phyloP scores from a whole-genome alignment of 805 yeast genomes.

The Starmerella potacharoeniae region DNA sequence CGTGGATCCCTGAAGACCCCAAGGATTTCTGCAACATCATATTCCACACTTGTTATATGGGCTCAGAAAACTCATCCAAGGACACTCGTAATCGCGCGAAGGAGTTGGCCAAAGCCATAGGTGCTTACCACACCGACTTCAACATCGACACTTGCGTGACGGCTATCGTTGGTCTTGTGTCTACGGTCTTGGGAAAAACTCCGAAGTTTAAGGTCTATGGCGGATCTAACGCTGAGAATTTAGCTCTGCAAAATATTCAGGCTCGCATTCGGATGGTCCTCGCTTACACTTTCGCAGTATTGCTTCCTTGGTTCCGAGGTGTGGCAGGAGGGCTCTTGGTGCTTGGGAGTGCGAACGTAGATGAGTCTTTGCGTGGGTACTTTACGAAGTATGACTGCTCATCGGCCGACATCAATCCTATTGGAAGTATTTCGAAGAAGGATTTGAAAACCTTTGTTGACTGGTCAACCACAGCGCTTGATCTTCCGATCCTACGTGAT shows the following conservation, averaged over 20 bases:
- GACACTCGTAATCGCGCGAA: slow-evolving; percentile 82
- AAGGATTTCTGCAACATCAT: slow-evolving; percentile 63
- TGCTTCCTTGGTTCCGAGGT: slow-evolving; percentile 89
- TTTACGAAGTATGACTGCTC: slow-evolving; percentile 95
- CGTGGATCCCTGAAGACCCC: slow-evolving; percentile 63
- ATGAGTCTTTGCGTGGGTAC: slow-evolving; percentile 91
- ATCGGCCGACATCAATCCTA: slow-evolving; percentile 93
- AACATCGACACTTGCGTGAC: slow-evolving; percentile 80
- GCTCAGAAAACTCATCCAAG: slow-evolving; percentile 78
- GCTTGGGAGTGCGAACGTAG: slow-evolving; percentile 93
- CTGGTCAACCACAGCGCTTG: slow-evolving; percentile 59
- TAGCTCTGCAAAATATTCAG: slow-evolving; percentile 93
- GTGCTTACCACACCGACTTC: slow-evolving; percentile 81
- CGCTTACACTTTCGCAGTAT: slow-evolving; percentile 84
- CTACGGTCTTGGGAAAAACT: slow-evolving; percentile 76
- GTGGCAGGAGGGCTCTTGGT: slow-evolving; percentile 72
- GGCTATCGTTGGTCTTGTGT: slow-evolving; percentile 65
- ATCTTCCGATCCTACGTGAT: slow-evolving; percentile 63
- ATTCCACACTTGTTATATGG: slow-evolving; percentile 91
- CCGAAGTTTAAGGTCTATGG: slow-evolving; percentile 91
- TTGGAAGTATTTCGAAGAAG: slow-evolving; percentile 95
- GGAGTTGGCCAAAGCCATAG: slow-evolving; percentile 60
- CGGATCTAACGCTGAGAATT: slow-evolving; percentile 79
- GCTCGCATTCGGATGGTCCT: slow-evolving; percentile 93
- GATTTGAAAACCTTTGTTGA: slow-evolving; percentile 78